These are phyloP conservation scores for Andrographis paniculata DNA, from an alignment of 305 asterid genomes.

Conservation along the genomic window DNA sequence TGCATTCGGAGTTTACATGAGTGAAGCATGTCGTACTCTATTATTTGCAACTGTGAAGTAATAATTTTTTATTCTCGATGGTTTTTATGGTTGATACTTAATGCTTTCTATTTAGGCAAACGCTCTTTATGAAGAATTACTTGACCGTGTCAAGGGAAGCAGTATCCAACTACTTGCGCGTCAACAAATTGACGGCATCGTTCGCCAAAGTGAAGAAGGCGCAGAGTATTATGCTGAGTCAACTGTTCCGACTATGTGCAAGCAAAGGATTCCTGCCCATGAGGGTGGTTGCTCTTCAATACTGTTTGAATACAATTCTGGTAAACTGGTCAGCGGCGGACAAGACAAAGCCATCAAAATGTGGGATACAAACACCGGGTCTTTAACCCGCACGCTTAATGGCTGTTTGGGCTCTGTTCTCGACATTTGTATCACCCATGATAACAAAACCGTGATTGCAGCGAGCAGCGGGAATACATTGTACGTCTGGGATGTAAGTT, in stretches of 20 bases:
- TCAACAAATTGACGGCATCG: conserved; percentile 85
- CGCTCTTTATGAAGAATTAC: conserved; percentile 61
- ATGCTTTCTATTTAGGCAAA: conserved; percentile 47
- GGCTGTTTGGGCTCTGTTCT: conserved; percentile 81
- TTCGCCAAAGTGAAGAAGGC: conserved; percentile 86
- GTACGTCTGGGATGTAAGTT: conserved; percentile 66
- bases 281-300: conserved; percentile 77
- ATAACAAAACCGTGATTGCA: conserved; percentile 66
- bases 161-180: conserved; percentile 64
- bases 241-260: conserved; percentile 62
- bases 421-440: conserved; percentile 74
- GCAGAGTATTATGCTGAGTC: conserved; percentile 73
- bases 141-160: conserved; percentile 45
- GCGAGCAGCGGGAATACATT: conserved; percentile 74
- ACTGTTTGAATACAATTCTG: conserved; percentile 54
- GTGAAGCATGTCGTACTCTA: too few relatives aligned
- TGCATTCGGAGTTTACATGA: too few relatives aligned
- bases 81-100: conserved; percentile 8
- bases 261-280: conserved; percentile 81
- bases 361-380: conserved; percentile 75
- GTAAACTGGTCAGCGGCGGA: conserved; percentile 73
- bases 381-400: conserved; percentile 33
- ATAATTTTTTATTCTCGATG: too few relatives aligned
- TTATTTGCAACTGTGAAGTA: too few relatives aligned
- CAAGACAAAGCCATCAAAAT: conserved; percentile 72